phyloP scores from a whole-genome alignment of 2,329 filamentous ascomycete genomes.

The Pseudocercospora macadamiae region DNA sequence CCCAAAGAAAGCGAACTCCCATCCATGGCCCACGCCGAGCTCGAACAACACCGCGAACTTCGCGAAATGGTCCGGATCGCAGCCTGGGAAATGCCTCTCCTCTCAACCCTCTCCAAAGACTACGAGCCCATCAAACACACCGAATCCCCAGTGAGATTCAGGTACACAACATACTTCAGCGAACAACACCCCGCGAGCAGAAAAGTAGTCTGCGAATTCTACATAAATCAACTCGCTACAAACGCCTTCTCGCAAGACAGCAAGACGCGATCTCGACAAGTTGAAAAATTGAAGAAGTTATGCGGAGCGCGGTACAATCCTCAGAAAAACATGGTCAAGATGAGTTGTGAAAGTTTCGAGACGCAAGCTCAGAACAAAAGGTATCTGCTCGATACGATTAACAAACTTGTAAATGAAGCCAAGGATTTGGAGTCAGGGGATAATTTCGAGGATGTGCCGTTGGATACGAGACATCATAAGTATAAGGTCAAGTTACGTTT shows the following conservation, averaged over 20 bases:
- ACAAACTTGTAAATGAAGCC: slow-evolving; percentile 72
- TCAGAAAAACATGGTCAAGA: slow-evolving; percentile 76
- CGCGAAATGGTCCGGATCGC: slow-evolving; percentile 84
- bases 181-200: slow-evolving; percentile 87
- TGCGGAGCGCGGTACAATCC: slow-evolving; percentile 87
- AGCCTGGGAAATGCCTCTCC: slow-evolving; percentile 93
- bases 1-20: slow-evolving; percentile 81
- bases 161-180: slow-evolving; percentile 95
- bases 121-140: slow-evolving; percentile 68
- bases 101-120: slow-evolving; percentile 78
- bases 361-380: slow-evolving; percentile 95
- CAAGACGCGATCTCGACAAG: slow-evolving; percentile 67
- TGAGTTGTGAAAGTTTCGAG: slow-evolving; percentile 82
- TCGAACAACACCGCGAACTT: slow-evolving; percentile 85
- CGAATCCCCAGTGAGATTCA: slow-evolving; percentile 79
- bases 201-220: slow-evolving; percentile 93
- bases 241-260: slow-evolving; percentile 54
- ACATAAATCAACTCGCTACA: slow-evolving; percentile 61
- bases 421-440: slow-evolving; percentile 68
- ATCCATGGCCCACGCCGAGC: slow-evolving; percentile 77
- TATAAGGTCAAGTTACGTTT: slow-evolving; percentile 70
- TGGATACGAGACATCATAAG: slow-evolving; percentile 85
- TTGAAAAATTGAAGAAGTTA: slow-evolving; percentile 83
- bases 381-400: slow-evolving; percentile 80
- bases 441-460: slow-evolving; percentile 83